Base-by-base conservation (phyloP, 305 asterid species). In the Lippia alba region DNA sequence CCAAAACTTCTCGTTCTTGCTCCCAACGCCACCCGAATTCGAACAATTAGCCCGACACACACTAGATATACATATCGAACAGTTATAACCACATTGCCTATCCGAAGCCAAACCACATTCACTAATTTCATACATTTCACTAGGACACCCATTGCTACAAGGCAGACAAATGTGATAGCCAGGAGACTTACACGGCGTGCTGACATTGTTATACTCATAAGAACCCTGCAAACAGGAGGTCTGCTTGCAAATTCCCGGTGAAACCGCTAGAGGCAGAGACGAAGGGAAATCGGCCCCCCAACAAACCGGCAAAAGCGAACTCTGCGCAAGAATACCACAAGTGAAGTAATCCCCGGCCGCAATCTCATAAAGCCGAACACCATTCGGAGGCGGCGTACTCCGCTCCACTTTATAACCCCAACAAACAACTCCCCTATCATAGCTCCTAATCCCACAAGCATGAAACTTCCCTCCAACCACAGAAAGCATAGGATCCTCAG, bases 261-360 rank as follows among this genome's bases (percentile, higher is more conserved):
- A 77, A 66, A 85, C 88, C 0, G 96, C 92, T 44, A 91, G 8
- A 0, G 94, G 96, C 41, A 89, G 81, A 46, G 94, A 59, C 5
- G 91, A 71, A 7, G 97, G 96, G 48, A 87, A 89, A 18, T 81
- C 81, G 33, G 58, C 75, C 12, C 97, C 97, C 97, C 97, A 91
- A 39, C 97, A 91, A 58, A 89, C 83, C 6, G 97, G 97, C 55
- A 72, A 59, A 12, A 87, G 81, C 5, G 89, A 78, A 2, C 79
- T 70, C 73, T 84, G 80, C 0, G 91, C 96, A 34, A 84, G 86
- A 79, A 89, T 79, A 34, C 97, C 97, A 69, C 97, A 91, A 41
- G 86, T 85, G 80, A 91, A 87, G 82, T 91, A 91, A 79, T 85
- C 96, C 4, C 97, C 97, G n/a, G 91, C 96, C 24, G 94, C 91